Evolutionary conservation across 257 asterid genomes (phyloP), one percentile per base, ranked within the genome.

Genomic region (Fraxinus anomala): DNA sequence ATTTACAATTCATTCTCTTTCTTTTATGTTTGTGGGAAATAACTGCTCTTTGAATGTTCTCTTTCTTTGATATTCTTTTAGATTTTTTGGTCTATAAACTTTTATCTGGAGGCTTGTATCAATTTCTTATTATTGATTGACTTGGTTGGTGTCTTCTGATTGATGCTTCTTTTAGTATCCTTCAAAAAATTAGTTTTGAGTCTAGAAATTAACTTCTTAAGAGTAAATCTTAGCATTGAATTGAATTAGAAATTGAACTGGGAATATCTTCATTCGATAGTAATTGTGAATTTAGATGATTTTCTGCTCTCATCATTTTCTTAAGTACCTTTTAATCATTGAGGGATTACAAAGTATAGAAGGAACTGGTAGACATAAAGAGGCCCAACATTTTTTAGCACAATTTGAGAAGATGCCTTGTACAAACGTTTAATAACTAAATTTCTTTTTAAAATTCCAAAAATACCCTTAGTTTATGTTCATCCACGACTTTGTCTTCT

Each of bases 31-130:
- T 54, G 72, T 49, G 73, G 24, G 49, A 67, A 67, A 3, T 73
- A 65, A 42, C 34, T 47, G 56, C 26, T 47, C 72, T 51, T n/a
- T 31, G 59, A 21, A 82, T 69, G 1, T 8, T 61, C 13, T 13
- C 17, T 14, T 33, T 68, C 30, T 37, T 65, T 36, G 28, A 70
- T 37, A 23, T 37, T 65, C 17, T 24, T 3, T 44, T 14, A 59
- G 23, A 26, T 65, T 80, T 54, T 21, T n/a, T 42, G 72, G 73
- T 13, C 23, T 42, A n/a, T 24, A 31, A n/a, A 68, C 36, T 68
- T 77, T 80, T 79, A 65, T 72, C 73, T 65, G 39, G 76, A 31
- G 63, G 65, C 47, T 59, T 77, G 33, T 61, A 10, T 61, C 68
- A 61, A 21, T 12, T 66, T 37, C 39, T 63, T 70, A 13, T 26